Evolutionary conservation across 2,329 filamentous ascomycete species (phyloP).

Genomic region (Claviceps quebecensis): DNA sequence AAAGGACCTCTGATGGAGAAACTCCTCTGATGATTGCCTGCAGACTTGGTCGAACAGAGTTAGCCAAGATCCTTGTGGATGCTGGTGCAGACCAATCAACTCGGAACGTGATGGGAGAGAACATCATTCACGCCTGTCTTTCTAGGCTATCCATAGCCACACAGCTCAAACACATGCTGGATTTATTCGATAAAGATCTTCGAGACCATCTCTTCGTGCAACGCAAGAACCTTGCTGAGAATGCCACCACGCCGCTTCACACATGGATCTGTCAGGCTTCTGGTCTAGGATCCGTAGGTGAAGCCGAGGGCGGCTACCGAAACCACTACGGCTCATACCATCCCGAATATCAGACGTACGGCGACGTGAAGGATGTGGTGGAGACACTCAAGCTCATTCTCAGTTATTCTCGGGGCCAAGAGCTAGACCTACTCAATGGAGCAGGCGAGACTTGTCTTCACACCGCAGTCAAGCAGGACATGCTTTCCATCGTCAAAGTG

Average conservation of each 20-base stretch:
- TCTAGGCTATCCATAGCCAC: conserved; percentile 17
- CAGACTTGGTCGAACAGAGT: conserved; percentile 35
- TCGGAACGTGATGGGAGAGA: conserved; percentile 47
- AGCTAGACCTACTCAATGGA: conserved; percentile 45
- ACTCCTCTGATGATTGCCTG: conserved; percentile 61
- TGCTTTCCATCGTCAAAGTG: conserved; percentile 23
- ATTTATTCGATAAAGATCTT: conserved; percentile 43
- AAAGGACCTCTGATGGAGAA: conserved; percentile 40
- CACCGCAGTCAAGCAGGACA: conserved; percentile 29
- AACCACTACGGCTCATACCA: conserved; percentile 2
- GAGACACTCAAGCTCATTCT: conserved; percentile 36
- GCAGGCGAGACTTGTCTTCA: conserved; percentile 54
- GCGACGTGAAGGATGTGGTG: conserved; percentile 17
- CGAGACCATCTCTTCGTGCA: conserved; percentile 44
- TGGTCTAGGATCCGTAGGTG: conserved; percentile 5
- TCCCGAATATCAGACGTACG: conserved; percentile 10
- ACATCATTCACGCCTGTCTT: conserved; percentile 51
- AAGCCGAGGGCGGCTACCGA: conserved; percentile 5
- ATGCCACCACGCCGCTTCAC: conserved; percentile 50
- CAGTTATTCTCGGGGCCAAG: conserved; percentile 39
- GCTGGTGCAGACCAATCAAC: conserved; percentile 56
- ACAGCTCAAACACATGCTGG: conserved; percentile 33
- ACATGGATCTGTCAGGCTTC: conserved; percentile 32
- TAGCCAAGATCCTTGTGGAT: conserved; percentile 47
- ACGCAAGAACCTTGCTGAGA: conserved; percentile 35